Base-by-base conservation (phyloP, 768 basidiomycete genomes). In the Leccinum longicurvipes region DNA sequence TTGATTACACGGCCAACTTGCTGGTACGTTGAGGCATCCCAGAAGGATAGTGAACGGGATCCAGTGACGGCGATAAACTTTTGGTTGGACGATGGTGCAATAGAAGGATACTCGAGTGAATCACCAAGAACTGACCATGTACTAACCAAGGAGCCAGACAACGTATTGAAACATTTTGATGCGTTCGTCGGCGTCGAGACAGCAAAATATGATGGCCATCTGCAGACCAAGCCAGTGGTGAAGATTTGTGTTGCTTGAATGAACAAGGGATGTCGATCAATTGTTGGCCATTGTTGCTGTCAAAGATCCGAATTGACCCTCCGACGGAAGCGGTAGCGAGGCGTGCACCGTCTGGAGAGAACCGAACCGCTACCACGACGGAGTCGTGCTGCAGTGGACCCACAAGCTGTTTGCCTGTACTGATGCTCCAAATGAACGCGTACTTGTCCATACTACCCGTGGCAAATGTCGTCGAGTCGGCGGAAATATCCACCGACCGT, bases 51-150 rank as follows among this genome's bases (percentile, higher is more conserved):
- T n/a, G n/a, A n/a, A n/a, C n/a, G n/a, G n/a, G n/a, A n/a, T n/a
- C n/a, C n/a, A n/a, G n/a, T n/a, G n/a, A n/a, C n/a, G n/a, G 32
- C 29, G 3, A 31, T 19, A 29, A 60, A 59, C 31, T 34, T 49
- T 49, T 49, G 48, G 31, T 34, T 49, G 32, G 3, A 19, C 8
- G 48, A 29, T 2, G 23, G 17, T 12, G 28, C 11, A 10, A 49
- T 28, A 10, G 19, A 32, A 21, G 31, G 4, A 10, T 1, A 6
- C 21, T 5, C 6, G 14, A 8, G 14, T n/a, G 12, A 6, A 14
- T 8, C n/a, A 6, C 44, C 7, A 24, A 14, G 44, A 15, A 24
- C 7, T 12, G 44, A 12, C 44, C 44, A 45, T 45, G 21, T 0
- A 45, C 23, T 23, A n/a, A n/a, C 17, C n/a, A 41, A 41, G n/a